phyloP scores from a whole-genome alignment of 257 asterid species.

The Nemophila menziesii region DNA sequence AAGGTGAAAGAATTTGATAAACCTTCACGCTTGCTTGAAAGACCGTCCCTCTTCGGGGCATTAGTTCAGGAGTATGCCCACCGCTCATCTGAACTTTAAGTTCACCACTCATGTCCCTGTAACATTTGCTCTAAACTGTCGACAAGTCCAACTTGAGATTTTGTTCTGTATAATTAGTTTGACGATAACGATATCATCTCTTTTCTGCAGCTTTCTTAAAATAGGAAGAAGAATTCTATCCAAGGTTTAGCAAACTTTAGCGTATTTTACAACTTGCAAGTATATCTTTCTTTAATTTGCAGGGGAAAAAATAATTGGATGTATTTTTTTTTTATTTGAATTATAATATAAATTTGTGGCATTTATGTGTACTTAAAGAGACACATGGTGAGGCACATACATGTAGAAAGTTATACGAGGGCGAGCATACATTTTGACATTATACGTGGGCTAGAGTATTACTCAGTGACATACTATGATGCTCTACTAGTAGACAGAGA shows the following conservation, averaged over 20 bases:
- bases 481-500: too few species aligned
- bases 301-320: background rate
- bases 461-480: too few species aligned
- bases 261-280: background rate
- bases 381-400: too few species aligned
- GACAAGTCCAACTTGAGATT: background rate
- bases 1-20: constrained; percentile 64
- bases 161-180: background rate
- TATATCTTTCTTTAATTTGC: background rate
- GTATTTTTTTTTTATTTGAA: too few species aligned
- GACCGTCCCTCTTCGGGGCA: constrained; percentile 78
- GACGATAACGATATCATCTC: too few species aligned
- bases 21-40: constrained; percentile 62
- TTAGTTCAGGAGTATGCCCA: constrained; percentile 92
- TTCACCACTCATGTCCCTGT: background rate
- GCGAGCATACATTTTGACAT: too few species aligned
- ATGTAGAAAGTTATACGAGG: too few species aligned
- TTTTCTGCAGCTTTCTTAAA: background rate
- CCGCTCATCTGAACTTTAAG: constrained; percentile 63
- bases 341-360: too few species aligned
- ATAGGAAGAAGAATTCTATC: too few species aligned
- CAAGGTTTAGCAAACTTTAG: background rate
- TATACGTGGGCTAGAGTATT: too few species aligned
- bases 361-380: too few species aligned
- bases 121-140: background rate